phyloP scores from a whole-genome alignment of 208 protist species.

The Wallacemonas sp. region DNA sequence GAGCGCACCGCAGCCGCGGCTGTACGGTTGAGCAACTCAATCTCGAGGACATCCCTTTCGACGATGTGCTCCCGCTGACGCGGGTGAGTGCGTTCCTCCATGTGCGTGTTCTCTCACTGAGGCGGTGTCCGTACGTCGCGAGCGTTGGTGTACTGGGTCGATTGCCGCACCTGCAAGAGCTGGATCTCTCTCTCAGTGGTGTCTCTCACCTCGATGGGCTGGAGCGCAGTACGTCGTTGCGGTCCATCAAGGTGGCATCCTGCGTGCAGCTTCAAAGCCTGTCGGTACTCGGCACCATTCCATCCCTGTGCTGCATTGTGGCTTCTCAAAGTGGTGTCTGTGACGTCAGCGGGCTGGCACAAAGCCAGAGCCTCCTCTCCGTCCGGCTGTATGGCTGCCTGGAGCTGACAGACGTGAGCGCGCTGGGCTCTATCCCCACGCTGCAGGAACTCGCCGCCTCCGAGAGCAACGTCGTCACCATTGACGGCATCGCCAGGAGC shows the following conservation, averaged over 20 bases:
- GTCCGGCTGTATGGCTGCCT: slow-evolving; percentile 27
- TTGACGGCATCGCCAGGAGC: slow-evolving; percentile 23
- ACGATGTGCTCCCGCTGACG: slow-evolving; percentile 2
- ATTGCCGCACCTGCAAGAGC: slow-evolving; percentile 14
- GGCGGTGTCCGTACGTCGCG: neutral
- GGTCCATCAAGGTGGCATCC: slow-evolving; percentile 7
- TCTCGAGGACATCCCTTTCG: slow-evolving; percentile 11
- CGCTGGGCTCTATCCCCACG: slow-evolving; percentile 20
- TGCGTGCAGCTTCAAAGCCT: slow-evolving; percentile 19
- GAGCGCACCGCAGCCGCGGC: no score
- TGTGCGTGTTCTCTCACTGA: slow-evolving; percentile 1
- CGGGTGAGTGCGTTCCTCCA: slow-evolving; percentile 10
- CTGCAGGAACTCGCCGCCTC: slow-evolving; percentile 24
- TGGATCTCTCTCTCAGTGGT: slow-evolving; percentile 20
- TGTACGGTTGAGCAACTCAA: slow-evolving; percentile 19
- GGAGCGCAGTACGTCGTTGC: slow-evolving; percentile 16
- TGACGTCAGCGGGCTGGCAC: slow-evolving; percentile 19
- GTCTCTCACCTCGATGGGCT: slow-evolving; percentile 15
- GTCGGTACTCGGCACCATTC: slow-evolving; percentile 12
- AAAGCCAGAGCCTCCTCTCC: slow-evolving; percentile 21
- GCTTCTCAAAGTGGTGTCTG: slow-evolving; percentile 28
- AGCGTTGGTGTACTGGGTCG: neutral
- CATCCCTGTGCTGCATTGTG: slow-evolving; percentile 14
- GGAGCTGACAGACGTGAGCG: slow-evolving; percentile 21
- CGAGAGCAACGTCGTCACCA: slow-evolving; percentile 25